Percentiles rank a stretch among this genome's conserved stretches.
Conservation (phyloP, 2,329 filamentous ascomycete genomes). For the Nemania diffusa region DNA sequence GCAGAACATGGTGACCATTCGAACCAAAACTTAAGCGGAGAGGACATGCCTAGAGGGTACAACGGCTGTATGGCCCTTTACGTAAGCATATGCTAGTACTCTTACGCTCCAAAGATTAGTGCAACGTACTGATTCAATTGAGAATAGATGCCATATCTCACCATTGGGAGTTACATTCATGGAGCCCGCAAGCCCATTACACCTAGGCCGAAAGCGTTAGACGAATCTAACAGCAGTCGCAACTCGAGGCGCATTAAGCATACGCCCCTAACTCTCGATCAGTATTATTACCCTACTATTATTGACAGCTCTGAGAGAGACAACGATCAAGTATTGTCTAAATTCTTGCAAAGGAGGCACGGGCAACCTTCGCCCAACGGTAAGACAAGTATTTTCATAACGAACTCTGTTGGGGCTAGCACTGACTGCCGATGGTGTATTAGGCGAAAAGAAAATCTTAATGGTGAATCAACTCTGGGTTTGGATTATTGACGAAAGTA, state of each 20-base stretch:
- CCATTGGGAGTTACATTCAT: constrained; percentile 13
- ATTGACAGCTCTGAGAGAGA: constrained; percentile 27
- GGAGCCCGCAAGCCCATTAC: not conserved
- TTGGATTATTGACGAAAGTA: constrained; percentile 9
- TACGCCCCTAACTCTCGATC: constrained; percentile 31
- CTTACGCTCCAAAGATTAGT: too few relatives aligned
- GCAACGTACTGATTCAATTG: constrained; percentile 12
- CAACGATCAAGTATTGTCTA: constrained; percentile 26
- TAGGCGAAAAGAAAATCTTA: not conserved
- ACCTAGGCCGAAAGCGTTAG: not conserved
- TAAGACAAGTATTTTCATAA: not conserved
- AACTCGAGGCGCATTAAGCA: constrained; percentile 27
- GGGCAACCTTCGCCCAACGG: not conserved
- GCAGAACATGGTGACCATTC: not conserved
- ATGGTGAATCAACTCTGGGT: constrained; percentile 1
- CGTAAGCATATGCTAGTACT: constrained; percentile 4
- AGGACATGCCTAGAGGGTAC: not conserved
- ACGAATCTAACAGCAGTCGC: not conserved
- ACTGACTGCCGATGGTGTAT: not conserved
- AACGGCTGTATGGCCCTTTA: constrained; percentile 10
- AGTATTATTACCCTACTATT: constrained; percentile 35
- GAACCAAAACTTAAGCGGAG: not conserved
- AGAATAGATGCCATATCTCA: constrained; percentile 36
- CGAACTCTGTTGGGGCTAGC: not conserved
- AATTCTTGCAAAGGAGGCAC: not conserved